phyloP scores from a whole-genome alignment of 257 asterid species.

The Avicennia marina region DNA sequence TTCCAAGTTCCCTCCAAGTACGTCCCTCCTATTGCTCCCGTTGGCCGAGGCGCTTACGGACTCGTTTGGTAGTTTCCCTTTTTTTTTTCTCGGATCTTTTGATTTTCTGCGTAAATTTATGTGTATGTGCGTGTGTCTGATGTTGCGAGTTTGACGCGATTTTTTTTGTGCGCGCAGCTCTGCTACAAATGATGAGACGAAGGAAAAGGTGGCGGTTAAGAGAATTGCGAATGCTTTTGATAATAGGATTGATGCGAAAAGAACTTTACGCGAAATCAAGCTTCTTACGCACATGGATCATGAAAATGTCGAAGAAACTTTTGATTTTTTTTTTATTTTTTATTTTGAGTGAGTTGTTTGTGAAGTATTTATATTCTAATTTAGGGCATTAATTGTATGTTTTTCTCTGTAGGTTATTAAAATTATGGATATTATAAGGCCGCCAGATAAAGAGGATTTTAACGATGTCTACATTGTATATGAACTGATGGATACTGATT shows the following conservation, averaged over 20 bases:
- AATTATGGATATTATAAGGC: conserved; percentile 48
- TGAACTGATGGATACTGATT: conserved; percentile 64
- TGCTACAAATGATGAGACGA: conserved; percentile 50
- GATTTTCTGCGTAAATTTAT: background rate
- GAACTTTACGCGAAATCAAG: conserved; percentile 63
- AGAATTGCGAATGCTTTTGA: conserved; percentile 61
- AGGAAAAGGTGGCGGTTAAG: conserved; percentile 55
- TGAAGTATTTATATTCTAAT: background rate
- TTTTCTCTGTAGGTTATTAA: conserved; percentile 35
- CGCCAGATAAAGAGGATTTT: conserved; percentile 42
- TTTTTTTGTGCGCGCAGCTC: conserved; percentile 29
- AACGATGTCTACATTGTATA: conserved; percentile 59
- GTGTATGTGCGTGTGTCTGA: background rate
- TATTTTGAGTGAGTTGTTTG: background rate
- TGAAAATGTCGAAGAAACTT: conserved; percentile 38
- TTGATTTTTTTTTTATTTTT: background rate
- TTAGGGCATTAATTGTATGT: background rate
- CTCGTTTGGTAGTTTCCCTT: conserved; percentile 40
- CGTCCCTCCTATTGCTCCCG: conserved; percentile 48
- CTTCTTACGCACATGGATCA: conserved; percentile 73
- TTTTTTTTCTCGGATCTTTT: background rate
- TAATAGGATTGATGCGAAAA: conserved; percentile 54
- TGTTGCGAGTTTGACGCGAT: background rate
- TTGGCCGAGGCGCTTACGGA: conserved; percentile 62
- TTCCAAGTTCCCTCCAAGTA: conserved; percentile 49